These are phyloP conservation scores for Aspergillus sergii DNA, from an alignment of 2,329 filamentous ascomycete genomes.

Conservation along the genomic window DNA sequence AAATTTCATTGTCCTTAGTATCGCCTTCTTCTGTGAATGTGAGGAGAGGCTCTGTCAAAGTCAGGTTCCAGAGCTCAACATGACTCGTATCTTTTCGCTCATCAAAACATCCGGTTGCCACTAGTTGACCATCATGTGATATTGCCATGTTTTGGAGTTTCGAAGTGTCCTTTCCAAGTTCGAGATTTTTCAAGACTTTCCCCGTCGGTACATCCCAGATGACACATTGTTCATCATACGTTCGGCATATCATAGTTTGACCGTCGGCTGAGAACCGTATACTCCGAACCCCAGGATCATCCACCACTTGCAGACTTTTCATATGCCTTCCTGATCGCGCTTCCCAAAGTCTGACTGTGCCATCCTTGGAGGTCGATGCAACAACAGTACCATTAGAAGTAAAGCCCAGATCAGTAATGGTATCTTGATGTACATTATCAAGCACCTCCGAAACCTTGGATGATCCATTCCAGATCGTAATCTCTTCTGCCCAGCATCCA, in stretches of 20 bases:
- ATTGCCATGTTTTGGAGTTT: fast-evolving
- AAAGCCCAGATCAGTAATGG: not conserved
- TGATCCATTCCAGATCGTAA: not conserved
- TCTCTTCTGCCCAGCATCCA: not conserved
- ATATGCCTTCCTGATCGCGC: not conserved
- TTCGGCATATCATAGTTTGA: not conserved
- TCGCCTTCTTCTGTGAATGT: not conserved
- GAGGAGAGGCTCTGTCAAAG: fast-evolving
- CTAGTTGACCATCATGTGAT: not conserved
- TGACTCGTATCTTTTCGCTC: not conserved
- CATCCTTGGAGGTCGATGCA: not conserved
- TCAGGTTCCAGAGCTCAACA: not conserved
- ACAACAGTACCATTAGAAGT: not conserved
- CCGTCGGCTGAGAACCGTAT: not conserved
- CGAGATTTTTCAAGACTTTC: no score
- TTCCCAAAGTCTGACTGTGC: not conserved
- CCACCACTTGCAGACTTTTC: not conserved
- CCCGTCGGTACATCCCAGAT: not conserved
- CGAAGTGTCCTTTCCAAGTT: not conserved
- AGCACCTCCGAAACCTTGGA: not conserved
- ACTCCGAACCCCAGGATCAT: fast-evolving
- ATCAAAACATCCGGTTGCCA: not conserved
- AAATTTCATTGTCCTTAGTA: not conserved
- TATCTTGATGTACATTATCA: not conserved
- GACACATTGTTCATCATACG: not conserved